Evolutionary conservation across 139 green algal genomes (phyloP).

Genomic region (Spirogloea muscicola): DNA sequence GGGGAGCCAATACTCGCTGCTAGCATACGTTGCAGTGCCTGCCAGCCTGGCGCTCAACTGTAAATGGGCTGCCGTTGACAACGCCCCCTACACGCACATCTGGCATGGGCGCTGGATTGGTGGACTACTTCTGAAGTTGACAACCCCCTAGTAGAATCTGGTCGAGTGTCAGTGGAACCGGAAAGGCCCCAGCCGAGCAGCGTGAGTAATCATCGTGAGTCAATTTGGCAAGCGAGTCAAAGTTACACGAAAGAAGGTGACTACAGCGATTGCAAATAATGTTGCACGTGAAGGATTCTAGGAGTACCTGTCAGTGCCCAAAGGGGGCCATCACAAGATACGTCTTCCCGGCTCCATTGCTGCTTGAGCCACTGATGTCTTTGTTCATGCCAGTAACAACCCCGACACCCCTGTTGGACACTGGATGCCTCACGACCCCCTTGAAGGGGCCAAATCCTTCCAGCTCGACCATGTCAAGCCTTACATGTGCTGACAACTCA

Average conservation of each 20-base stretch:
- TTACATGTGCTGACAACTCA: conserved; percentile 44
- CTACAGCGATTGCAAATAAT: neutral
- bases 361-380: conserved; percentile 54
- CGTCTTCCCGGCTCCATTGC: conserved; percentile 74
- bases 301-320: conserved; percentile 78
- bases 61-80: conserved; percentile 32
- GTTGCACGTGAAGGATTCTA: neutral
- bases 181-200: neutral
- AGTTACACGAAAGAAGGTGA: neutral
- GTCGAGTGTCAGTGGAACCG: conserved; percentile 29
- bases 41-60: conserved; percentile 26
- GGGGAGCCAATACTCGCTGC: no score
- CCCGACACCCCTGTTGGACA: conserved; percentile 62
- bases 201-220: neutral
- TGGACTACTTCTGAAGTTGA: conserved; percentile 24
- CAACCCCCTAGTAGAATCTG: conserved; percentile 7
- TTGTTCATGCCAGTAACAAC: conserved; percentile 70
- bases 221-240: neutral
- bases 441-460: conserved; percentile 80
- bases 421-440: conserved; percentile 53
- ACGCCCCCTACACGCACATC: conserved; percentile 18
- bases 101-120: neutral
- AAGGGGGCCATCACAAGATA: conserved; percentile 76
- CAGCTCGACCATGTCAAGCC: conserved; percentile 60
- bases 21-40: conserved; percentile 25